phyloP scores from a whole-genome alignment of 1,139 yeast species.

The Yamadazyma epiphylla region DNA sequence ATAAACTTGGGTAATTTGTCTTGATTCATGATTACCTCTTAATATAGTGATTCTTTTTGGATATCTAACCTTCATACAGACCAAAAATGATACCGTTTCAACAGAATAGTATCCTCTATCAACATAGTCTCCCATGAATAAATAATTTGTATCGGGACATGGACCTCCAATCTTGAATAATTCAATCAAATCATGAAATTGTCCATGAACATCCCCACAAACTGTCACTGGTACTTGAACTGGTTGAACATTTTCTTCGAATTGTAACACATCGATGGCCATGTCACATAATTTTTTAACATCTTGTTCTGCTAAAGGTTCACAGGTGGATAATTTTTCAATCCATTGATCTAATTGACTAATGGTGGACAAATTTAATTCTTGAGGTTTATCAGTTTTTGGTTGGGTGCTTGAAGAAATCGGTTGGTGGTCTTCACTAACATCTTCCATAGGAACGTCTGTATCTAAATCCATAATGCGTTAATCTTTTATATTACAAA shows the following conservation, averaged over 20 bases:
- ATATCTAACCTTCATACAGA: constrained; percentile 89
- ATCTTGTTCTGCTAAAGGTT: constrained; percentile 78
- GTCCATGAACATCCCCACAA: constrained; percentile 98
- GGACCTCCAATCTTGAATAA: constrained; percentile 93
- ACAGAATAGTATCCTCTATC: constrained; percentile 94
- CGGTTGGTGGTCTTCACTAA: constrained; percentile 45
- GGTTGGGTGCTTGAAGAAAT: constrained; percentile 7
- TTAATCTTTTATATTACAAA: too few species aligned
- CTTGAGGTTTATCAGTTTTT: constrained; percentile 13
- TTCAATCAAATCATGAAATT: constrained; percentile 91
- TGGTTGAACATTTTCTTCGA: constrained; percentile 90
- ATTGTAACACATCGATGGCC: constrained; percentile 89
- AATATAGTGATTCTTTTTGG: constrained; percentile 91
- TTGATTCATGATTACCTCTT: constrained; percentile 95
- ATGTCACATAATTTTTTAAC: constrained; percentile 78
- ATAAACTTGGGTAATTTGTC: constrained; percentile 96
- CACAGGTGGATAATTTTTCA: constrained; percentile 71
- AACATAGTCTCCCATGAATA: constrained; percentile 92
- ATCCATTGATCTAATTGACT: constrained; percentile 87
- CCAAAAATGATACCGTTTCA: constrained; percentile 86
- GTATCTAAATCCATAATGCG: constrained; percentile 57
- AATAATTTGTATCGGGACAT: constrained; percentile 74
- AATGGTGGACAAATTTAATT: constrained; percentile 32
- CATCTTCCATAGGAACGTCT: constrained; percentile 72
- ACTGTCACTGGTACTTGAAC: constrained; percentile 94